These are phyloP conservation scores for Agaricus blazei DNA, from an alignment of 768 basidiomycete genomes.

Conservation along the genomic window DNA sequence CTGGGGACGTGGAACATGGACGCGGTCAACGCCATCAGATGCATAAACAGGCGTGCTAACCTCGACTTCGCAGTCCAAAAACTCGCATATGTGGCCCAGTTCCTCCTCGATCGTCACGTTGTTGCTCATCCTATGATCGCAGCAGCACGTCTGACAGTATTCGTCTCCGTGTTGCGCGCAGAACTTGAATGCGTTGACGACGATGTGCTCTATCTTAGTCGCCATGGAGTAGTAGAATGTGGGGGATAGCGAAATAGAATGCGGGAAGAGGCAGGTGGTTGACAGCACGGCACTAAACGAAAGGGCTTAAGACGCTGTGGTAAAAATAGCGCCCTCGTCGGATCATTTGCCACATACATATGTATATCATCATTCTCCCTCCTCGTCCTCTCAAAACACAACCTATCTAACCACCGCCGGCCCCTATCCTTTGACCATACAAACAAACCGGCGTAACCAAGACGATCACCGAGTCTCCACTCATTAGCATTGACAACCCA, in stretches of 20 bases:
- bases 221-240: background rate
- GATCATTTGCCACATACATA: no score
- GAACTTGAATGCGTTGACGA: constrained; percentile 28
- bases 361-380: no score
- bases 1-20: background rate
- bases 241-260: background rate
- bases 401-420: no score
- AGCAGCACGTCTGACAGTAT: constrained; percentile 23
- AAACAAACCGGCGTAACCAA: no score
- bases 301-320: background rate
- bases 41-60: background rate
- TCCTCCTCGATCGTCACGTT: constrained; percentile 25
- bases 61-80: constrained; percentile 13
- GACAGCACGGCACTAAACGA: background rate
- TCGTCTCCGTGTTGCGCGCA: constrained; percentile 28
- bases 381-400: no score
- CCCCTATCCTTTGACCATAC: no score
- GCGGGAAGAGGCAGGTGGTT: background rate
- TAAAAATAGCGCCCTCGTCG: no score
- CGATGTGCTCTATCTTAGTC: constrained; percentile 14
- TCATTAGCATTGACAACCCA: no score
- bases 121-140: constrained; percentile 28
- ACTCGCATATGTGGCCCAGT: constrained; percentile 15
- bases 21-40: background rate
- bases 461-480: no score